A percentile compares a stretch with the other conserved stretches of the same genome.
Evolutionary conservation across 129 eudicot genomes (phyloP).

Genomic region (Lonicera japonica): DNA sequence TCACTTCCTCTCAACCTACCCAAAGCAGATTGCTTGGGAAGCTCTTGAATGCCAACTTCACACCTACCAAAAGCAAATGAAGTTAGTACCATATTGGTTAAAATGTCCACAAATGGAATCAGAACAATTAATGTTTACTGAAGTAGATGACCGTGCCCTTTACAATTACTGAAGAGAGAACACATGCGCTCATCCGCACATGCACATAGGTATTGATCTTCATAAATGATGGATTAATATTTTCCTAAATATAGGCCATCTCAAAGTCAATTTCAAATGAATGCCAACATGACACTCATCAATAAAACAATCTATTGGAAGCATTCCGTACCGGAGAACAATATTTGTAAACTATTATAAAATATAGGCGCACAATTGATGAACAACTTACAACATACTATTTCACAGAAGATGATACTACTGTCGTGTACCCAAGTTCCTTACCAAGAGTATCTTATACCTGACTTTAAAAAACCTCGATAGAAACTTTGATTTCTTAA

Average conservation of each 20-base stretch:
- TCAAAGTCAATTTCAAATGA: not conserved
- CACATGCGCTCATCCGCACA: no score
- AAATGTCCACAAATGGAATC: not conserved
- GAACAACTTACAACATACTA: no score
- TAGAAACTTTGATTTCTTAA: no score
- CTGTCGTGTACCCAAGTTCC: no score
- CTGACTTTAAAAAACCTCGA: no score
- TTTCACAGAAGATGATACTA: no score
- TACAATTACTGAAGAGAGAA: no score
- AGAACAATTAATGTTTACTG: not conserved
- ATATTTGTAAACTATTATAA: not conserved
- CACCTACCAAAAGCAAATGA: constrained; percentile 40
- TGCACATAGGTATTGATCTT: not conserved
- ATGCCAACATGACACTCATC: not conserved
- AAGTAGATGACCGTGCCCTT: not conserved
- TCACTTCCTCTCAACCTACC: constrained; percentile 91
- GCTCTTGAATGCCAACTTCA: constrained; percentile 70
- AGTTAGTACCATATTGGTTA: not conserved
- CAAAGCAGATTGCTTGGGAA: constrained; percentile 67
- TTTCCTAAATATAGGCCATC: not conserved
- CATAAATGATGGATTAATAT: not conserved
- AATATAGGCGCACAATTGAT: not conserved
- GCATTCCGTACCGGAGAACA: not conserved
- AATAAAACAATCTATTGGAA: not conserved
- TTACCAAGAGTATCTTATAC: no score